Base-by-base conservation (phyloP, 163 green algal genomes). In the Chloromonas sp. region DNA sequence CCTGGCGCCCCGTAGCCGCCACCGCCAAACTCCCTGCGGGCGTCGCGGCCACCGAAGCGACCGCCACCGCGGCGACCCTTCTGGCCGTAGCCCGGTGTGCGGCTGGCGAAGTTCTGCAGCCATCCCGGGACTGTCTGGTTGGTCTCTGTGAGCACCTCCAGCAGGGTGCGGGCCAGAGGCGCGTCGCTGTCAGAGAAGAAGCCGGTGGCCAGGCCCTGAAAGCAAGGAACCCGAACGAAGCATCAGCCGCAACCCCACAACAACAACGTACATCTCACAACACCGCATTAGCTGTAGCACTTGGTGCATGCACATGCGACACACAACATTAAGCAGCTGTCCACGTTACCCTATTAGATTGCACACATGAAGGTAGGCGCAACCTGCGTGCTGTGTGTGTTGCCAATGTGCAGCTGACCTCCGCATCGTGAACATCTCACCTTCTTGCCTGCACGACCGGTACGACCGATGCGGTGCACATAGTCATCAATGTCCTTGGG, bases 401-500 rank as follows among this genome's bases (percentile, higher is more conserved):
- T 76, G 66, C 66, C 66, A 76, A 36, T 13, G 58, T 59, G 59
- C 3, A 66, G n/a, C 3, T 2, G 59, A 70, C 3, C 3, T 66
- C 36, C 2, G 78, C 58, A 8, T 58, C 58, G 58, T 11, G 14
- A 8, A 70, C 78, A 66, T 61, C 61, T 3, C 15, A 85, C 82
- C 90, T 94, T 95, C 86, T 95, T 92, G 61, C 92, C 92, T 14
- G 92, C 92, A 70, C 92, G 89, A 14, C 92, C 92, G 13, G 92
- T 95, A 77, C 92, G 89, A 79, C 97, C 97, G 82, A 99, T 99
- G 87, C 97, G 92, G 89, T 99, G 97, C 81, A 99, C 95, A 87
- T 99, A 99, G 93, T 99, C 97, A 85, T 99, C 97, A 78, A 99
- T 98, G 92, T 99, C 97, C 78, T 94, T 95, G 71, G 96, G 96